A percentile compares a stretch with the other conserved stretches of the same genome.
These are phyloP conservation scores for Hymenoscyphus scutula DNA, from an alignment of 2,329 filamentous ascomycete genomes.

Conservation along the genomic window DNA sequence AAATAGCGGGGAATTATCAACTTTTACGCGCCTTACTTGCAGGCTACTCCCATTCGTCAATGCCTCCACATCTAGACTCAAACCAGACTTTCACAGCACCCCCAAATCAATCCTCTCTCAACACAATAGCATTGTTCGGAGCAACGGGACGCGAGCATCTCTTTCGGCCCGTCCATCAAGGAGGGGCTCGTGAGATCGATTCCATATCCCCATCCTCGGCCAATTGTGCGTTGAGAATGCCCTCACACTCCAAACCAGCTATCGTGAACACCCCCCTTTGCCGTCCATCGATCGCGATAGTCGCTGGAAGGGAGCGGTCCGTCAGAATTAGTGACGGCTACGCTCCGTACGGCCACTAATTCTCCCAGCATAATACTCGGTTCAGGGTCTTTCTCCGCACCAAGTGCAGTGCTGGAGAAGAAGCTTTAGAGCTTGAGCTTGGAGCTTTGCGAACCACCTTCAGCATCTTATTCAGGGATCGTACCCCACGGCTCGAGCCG, in stretches of 20 bases:
- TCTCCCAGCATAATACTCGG: neutral
- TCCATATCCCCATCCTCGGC: neutral
- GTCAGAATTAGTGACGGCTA: neutral
- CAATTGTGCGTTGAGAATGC: constrained; percentile 8
- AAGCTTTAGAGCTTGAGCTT: neutral
- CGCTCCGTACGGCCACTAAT: neutral
- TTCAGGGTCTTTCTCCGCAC: neutral
- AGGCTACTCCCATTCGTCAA: constrained; percentile 26
- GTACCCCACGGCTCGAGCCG: constrained; percentile 4
- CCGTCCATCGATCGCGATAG: constrained; percentile 5
- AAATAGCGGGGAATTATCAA: neutral
- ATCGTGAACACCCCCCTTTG: constrained; percentile 15
- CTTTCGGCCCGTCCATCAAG: constrained; percentile 7
- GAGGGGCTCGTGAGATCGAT: constrained; percentile 3
- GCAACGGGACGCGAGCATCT: constrained; percentile 17
- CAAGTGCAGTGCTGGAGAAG: neutral
- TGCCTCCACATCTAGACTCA: constrained; percentile 5
- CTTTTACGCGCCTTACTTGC: constrained; percentile 28
- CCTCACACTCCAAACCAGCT: constrained; percentile 1
- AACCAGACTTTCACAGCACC: constrained; percentile 12
- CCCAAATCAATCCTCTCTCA: neutral
- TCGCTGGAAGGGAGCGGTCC: constrained; percentile 11
- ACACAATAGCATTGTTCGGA: constrained; percentile 9
- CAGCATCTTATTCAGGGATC: neutral
- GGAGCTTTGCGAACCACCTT: neutral